Conservation (phyloP, 139 green algal species). For the Spirogloea muscicola region DNA sequence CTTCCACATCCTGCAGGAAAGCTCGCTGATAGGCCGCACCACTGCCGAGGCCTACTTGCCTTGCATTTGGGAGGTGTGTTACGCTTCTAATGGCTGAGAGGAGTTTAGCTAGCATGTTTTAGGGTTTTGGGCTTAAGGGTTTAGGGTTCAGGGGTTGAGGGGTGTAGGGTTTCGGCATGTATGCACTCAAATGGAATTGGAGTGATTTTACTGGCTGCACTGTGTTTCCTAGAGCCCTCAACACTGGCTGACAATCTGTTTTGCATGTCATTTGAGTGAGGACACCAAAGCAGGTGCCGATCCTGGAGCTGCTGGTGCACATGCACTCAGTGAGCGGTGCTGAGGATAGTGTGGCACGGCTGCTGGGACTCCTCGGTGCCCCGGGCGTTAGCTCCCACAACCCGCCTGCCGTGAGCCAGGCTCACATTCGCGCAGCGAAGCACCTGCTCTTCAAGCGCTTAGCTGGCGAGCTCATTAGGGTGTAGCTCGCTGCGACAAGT, state of each 20-base stretch:
- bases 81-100: too few species aligned
- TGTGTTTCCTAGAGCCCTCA: too few species aligned
- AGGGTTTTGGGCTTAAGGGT: too few species aligned
- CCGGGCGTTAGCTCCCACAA: constrained; percentile 10
- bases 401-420: not conserved
- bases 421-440: not conserved
- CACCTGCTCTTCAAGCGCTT: constrained; percentile 1
- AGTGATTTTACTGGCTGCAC: too few species aligned
- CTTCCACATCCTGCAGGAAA: constrained; percentile 8
- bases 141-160: too few species aligned
- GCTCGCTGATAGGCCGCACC: not conserved
- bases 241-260: too few species aligned
- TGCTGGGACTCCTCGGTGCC: not conserved
- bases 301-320: constrained; percentile 30
- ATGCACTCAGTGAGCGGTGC: constrained; percentile 1
- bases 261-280: too few species aligned
- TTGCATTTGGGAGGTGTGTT: constrained; percentile 26
- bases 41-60: constrained; percentile 15
- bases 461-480: constrained; percentile 7
- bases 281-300: constrained; percentile 18
- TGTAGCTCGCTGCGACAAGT: too few species aligned
- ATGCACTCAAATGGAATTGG: too few species aligned
- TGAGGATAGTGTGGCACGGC: not conserved
- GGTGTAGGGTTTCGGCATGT: too few species aligned
- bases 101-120: too few species aligned